These are phyloP conservation scores for Colletotrichum noveboracense DNA, from an alignment of 2,329 filamentous ascomycete genomes.

Conservation along the genomic window DNA sequence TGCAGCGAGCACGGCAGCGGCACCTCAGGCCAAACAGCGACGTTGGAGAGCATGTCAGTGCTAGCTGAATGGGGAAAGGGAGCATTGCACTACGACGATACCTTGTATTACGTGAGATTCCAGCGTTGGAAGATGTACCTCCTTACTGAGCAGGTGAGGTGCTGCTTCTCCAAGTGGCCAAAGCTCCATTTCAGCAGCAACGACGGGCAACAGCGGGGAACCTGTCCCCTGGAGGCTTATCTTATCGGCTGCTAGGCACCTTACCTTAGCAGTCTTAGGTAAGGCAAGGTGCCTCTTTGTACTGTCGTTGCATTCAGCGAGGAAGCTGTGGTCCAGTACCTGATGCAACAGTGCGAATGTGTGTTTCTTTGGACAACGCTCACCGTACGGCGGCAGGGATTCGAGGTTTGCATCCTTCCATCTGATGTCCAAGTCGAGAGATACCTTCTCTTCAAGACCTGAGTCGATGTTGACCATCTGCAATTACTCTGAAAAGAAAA, in stretches of 20 bases:
- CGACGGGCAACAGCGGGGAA: conserved; percentile 1
- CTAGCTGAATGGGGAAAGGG: not conserved
- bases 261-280: not conserved
- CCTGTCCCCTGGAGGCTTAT: not conserved
- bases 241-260: not conserved
- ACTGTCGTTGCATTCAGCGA: conserved; percentile 13
- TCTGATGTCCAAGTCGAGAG: not conserved
- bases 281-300: not conserved
- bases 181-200: not conserved
- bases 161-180: not conserved
- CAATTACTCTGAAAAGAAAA: not conserved
- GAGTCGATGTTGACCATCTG: not conserved
- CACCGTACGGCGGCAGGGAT: not conserved
- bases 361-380: no score
- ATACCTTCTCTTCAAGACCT: not conserved
- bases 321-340: not conserved
- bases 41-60: not conserved
- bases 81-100: not conserved
- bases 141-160: not conserved
- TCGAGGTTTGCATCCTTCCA: not conserved
- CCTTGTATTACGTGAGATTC: not conserved
- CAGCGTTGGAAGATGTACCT: not conserved
- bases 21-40: not conserved
- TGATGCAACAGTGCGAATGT: conserved; percentile 14
- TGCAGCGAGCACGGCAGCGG: not conserved